Conservation (phyloP, 1,139 yeast species). For the Suhomyces atakaporum region DNA sequence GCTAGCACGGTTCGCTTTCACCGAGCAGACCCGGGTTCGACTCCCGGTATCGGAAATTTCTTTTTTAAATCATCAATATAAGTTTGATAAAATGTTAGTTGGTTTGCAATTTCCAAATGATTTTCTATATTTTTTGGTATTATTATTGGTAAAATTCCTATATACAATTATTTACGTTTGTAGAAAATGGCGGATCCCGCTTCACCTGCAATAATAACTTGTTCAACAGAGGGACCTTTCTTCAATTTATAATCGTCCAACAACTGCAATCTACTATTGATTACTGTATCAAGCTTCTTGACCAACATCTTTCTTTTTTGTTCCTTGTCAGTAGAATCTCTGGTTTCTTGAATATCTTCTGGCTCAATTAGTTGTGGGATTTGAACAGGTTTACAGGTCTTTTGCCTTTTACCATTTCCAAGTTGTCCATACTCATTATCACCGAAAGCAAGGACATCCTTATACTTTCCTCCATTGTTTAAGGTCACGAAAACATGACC, state of each 20-base stretch:
- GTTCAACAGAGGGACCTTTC: slow-evolving; percentile 42
- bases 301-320: slow-evolving; percentile 25
- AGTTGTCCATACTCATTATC: slow-evolving; percentile 79
- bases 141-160: too few relatives aligned
- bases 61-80: too few relatives aligned
- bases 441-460: slow-evolving; percentile 80
- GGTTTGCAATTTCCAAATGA: too few relatives aligned
- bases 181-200: slow-evolving; percentile 67
- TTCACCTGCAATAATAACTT: slow-evolving; percentile 64
- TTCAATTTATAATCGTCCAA: slow-evolving; percentile 25
- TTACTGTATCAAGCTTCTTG: slow-evolving; percentile 34
- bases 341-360: slow-evolving; percentile 26
- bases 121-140: too few relatives aligned
- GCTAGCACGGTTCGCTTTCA: slow-evolving; percentile 84
- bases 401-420: slow-evolving; percentile 75
- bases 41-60: slow-evolving; percentile 71
- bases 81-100: too few relatives aligned
- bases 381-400: slow-evolving; percentile 55
- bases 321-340: slow-evolving; percentile 9
- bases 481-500: slow-evolving; percentile 68
- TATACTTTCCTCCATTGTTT: slow-evolving; percentile 40
- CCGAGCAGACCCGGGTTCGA: slow-evolving; percentile 84
- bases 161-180: slow-evolving; percentile 18
- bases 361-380: slow-evolving; percentile 65
- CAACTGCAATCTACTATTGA: slow-evolving; percentile 51